These are phyloP conservation scores for Podila epigama DNA, from an alignment of 192 early-diverging fungal genomes.

Conservation along the genomic window DNA sequence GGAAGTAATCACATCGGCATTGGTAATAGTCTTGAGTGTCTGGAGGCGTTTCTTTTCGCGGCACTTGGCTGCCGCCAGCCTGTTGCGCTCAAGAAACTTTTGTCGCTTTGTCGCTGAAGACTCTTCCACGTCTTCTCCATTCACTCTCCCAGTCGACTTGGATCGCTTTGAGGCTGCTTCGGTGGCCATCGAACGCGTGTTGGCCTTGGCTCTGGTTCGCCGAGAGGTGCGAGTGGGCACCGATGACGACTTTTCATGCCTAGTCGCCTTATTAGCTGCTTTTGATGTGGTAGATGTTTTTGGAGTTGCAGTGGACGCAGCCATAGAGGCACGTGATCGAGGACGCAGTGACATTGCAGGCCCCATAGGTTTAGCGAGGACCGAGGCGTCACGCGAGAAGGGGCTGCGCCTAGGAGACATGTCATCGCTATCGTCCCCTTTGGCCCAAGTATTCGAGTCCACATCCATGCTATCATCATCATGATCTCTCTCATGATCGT, in stretches of 20 bases:
- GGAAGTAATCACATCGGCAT: constrained; percentile 37
- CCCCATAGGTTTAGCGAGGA: not conserved
- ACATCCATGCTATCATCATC: constrained; percentile 27
- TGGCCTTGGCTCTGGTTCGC: not conserved
- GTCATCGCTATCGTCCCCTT: constrained; percentile 13
- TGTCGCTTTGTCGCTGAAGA: constrained; percentile 42
- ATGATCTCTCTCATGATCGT: constrained; percentile 24
- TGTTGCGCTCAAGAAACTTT: constrained; percentile 49
- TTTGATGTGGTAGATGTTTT: not conserved
- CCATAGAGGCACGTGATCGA: constrained; percentile 5
- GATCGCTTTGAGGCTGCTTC: no score
- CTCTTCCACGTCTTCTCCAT: constrained; percentile 26
- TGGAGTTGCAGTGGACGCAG: not conserved
- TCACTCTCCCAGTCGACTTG: no score
- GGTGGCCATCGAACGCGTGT: not conserved
- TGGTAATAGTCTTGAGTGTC: constrained; percentile 40
- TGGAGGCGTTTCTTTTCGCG: constrained; percentile 46
- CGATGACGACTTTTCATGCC: no score
- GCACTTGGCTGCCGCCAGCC: constrained; percentile 40
- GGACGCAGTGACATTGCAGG: not conserved
- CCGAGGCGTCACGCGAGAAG: constrained; percentile 17
- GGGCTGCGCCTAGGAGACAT: not conserved
- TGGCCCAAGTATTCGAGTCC: constrained; percentile 18
- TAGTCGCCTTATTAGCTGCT: constrained; percentile 1
- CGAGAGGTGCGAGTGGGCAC: not conserved